Conservation (phyloP, 1,284 basidiomycete genomes). For the Apiotrichum gracile region DNA sequence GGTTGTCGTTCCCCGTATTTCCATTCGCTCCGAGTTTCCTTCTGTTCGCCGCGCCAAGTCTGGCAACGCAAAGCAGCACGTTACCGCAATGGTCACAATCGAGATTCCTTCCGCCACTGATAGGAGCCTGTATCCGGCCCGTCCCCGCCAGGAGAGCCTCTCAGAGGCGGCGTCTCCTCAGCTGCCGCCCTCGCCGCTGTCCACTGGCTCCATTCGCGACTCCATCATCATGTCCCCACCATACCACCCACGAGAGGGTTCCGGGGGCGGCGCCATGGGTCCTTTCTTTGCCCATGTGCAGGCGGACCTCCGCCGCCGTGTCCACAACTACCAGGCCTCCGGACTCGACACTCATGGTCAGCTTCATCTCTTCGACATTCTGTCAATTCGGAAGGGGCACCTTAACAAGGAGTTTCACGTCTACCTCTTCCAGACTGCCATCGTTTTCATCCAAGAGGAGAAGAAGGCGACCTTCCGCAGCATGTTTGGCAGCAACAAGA, state of each 20-base stretch:
- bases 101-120: slow-evolving; percentile 71
- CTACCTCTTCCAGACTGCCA: slow-evolving; percentile 92
- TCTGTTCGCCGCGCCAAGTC: slow-evolving; percentile 60
- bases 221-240: neutral
- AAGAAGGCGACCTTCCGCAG: slow-evolving; percentile 55
- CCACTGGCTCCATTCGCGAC: slow-evolving; percentile 17
- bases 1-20: slow-evolving; percentile 79
- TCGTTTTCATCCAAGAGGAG: slow-evolving; percentile 94
- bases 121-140: slow-evolving; percentile 27
- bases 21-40: slow-evolving; percentile 80
- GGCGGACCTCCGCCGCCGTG: slow-evolving; percentile 76
- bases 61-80: slow-evolving; percentile 51
- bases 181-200: slow-evolving; percentile 33
- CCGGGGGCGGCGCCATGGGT: neutral
- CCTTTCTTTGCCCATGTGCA: slow-evolving; percentile 64
- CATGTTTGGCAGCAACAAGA: slow-evolving; percentile 18
- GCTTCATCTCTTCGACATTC: slow-evolving; percentile 82
- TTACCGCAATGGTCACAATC: slow-evolving; percentile 84
- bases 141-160: slow-evolving; percentile 23
- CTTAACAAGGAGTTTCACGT: slow-evolving; percentile 87
- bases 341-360: slow-evolving; percentile 74
- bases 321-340: slow-evolving; percentile 91
- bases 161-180: slow-evolving; percentile 27
- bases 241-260: neutral
- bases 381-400: slow-evolving; percentile 78